Conservation (phyloP, 805 yeast genomes). For the Schwanniomyces polymorphus region DNA sequence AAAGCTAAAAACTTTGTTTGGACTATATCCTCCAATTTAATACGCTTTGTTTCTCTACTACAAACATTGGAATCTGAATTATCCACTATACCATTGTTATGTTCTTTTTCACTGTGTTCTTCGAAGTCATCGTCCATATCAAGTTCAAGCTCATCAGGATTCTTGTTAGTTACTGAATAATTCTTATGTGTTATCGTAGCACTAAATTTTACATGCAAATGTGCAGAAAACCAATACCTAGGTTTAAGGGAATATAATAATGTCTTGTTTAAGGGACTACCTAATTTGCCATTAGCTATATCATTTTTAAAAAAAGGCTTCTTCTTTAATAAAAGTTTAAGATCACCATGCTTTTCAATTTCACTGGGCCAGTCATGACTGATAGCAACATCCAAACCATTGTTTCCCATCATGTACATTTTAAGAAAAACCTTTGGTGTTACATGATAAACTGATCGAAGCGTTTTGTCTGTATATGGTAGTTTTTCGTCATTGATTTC, state of each 20-base stretch:
- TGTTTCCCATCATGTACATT: slow-evolving; percentile 38
- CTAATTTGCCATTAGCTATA: slow-evolving; percentile 57
- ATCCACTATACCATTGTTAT: neutral
- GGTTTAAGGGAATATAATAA: slow-evolving; percentile 62
- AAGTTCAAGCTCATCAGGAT: slow-evolving; percentile 14
- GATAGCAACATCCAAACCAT: slow-evolving; percentile 54
- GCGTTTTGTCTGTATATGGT: slow-evolving; percentile 48
- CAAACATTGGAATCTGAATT: neutral
- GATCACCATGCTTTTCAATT: slow-evolving; percentile 64
- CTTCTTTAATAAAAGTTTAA: slow-evolving; percentile 42
- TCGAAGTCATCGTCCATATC: slow-evolving; percentile 16
- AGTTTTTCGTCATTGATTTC: slow-evolving; percentile 40
- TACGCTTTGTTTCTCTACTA: neutral
- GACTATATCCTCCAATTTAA: neutral
- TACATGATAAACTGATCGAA: slow-evolving; percentile 71
- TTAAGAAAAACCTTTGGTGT: slow-evolving; percentile 64
- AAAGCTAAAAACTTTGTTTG: slow-evolving; percentile 67
- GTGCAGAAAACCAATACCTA: slow-evolving; percentile 82
- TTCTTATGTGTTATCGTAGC: slow-evolving; percentile 50
- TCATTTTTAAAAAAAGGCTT: slow-evolving; percentile 75
- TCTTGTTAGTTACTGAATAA: neutral
- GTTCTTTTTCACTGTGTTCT: neutral
- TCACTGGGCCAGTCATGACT: slow-evolving; percentile 96
- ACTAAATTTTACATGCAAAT: slow-evolving; percentile 72
- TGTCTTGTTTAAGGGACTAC: slow-evolving; percentile 66